Evolutionary conservation across 176 grass and related monocot species (phyloP).

Genomic region (Oryza rufipogon): DNA sequence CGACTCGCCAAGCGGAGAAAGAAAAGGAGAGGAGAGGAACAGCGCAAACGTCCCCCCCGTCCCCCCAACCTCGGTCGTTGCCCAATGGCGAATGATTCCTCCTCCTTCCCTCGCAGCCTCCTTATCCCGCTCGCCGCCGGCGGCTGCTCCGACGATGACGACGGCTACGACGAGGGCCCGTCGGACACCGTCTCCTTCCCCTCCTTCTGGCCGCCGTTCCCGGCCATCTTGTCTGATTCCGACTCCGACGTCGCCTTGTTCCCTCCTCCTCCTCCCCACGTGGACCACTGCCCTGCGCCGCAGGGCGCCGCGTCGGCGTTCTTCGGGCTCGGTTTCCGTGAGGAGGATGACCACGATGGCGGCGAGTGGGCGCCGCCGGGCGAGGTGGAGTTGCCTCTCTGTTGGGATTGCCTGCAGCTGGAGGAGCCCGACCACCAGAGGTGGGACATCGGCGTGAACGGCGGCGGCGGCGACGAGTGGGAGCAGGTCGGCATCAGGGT

Average conservation of each 20-base stretch:
- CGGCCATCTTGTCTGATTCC: slow-evolving; percentile 43
- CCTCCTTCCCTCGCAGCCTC: slow-evolving; percentile 39
- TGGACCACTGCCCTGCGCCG: slow-evolving; percentile 21
- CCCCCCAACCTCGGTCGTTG: neutral
- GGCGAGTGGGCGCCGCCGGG: slow-evolving; percentile 33
- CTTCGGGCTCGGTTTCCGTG: slow-evolving; percentile 52
- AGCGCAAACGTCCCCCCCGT: slow-evolving; percentile 24
- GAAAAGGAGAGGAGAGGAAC: neutral
- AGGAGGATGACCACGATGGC: neutral
- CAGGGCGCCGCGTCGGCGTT: slow-evolving; percentile 39
- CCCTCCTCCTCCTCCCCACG: slow-evolving; percentile 26
- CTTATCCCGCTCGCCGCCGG: slow-evolving; percentile 35
- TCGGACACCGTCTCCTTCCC: slow-evolving; percentile 26
- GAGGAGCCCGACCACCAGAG: slow-evolving; percentile 54
- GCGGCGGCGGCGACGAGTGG: slow-evolving; percentile 41
- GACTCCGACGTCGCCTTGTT: slow-evolving; percentile 37
- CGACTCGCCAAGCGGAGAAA: slow-evolving; percentile 22
- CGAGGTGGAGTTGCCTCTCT: slow-evolving; percentile 51
- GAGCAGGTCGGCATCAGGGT: slow-evolving; percentile 43
- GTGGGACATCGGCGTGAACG: slow-evolving; percentile 49
- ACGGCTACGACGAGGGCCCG: neutral
- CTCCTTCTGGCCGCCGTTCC: slow-evolving; percentile 55
- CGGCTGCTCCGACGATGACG: slow-evolving; percentile 36
- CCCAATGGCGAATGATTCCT: slow-evolving; percentile 53
- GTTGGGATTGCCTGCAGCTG: slow-evolving; percentile 65